Evolutionary conservation across 108 stramenopile species (phyloP).

Genomic region (Stephanodiscus triporus): DNA sequence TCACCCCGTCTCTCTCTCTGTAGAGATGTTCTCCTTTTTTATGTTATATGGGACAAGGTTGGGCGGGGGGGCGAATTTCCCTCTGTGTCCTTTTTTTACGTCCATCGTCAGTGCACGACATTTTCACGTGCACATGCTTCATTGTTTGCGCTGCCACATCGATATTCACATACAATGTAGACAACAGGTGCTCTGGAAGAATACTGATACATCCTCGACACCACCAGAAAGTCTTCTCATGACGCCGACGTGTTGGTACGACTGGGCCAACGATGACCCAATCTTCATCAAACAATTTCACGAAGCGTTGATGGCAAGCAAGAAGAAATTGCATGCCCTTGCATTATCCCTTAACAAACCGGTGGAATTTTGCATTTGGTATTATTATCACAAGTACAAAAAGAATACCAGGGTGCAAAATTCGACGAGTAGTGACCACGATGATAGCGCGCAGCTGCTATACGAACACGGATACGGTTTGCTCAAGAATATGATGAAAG

Average conservation of each 20-base stretch:
- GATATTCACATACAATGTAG: background rate
- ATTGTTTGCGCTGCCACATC: background rate
- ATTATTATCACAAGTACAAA: conserved; percentile 45
- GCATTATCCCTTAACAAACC: conserved; percentile 18
- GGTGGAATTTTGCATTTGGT: conserved; percentile 43
- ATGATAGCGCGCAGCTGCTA: too few relatives aligned
- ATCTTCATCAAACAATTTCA: conserved; percentile 27
- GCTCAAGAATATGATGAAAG: conserved; percentile 9
- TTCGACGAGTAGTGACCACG: too few relatives aligned
- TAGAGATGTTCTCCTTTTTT: too few relatives aligned
- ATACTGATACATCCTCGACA: background rate
- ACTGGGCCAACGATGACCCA: conserved; percentile 17
- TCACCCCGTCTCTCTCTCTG: background rate
- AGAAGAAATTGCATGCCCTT: conserved; percentile 26
- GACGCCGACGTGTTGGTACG: conserved; percentile 13
- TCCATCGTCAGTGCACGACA: background rate
- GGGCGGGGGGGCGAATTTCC: too few relatives aligned
- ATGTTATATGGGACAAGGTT: background rate
- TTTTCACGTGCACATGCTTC: background rate
- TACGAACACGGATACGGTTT: background rate
- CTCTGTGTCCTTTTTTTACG: background rate
- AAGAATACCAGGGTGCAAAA: background rate
- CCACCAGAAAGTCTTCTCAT: too few relatives aligned
- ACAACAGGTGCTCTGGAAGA: conserved; percentile 16
- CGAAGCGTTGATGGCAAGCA: conserved; percentile 21